These are phyloP conservation scores for Suhomyces xylopsoci DNA, from an alignment of 805 yeast genomes.

Conservation along the genomic window DNA sequence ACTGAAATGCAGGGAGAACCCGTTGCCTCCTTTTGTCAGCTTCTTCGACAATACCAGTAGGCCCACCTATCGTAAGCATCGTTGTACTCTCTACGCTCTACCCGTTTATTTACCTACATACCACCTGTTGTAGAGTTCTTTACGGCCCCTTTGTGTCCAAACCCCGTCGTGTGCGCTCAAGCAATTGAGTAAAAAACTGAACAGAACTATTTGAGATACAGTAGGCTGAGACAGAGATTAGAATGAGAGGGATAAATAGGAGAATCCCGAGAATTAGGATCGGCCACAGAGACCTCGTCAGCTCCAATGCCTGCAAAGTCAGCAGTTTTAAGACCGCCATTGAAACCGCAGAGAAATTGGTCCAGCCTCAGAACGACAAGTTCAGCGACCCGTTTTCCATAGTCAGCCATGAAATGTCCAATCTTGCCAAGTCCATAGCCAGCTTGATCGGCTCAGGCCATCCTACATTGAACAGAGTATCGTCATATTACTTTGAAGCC, in stretches of 20 bases:
- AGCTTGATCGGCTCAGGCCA: constrained; percentile 87
- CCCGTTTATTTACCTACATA: neutral
- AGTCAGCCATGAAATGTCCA: constrained; percentile 91
- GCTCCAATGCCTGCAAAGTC: neutral
- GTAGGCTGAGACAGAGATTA: neutral
- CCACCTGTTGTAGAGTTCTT: too few relatives aligned
- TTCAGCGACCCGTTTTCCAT: constrained; percentile 83
- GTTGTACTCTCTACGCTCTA: neutral
- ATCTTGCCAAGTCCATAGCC: constrained; percentile 83
- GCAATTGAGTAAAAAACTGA: neutral
- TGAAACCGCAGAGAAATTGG: constrained; percentile 69
- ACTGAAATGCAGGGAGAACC: too few relatives aligned
- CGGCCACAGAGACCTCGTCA: neutral
- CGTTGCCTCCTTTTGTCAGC: too few relatives aligned
- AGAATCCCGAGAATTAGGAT: neutral
- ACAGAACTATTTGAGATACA: neutral
- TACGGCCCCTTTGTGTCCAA: neutral
- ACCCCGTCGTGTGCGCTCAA: constrained; percentile 1
- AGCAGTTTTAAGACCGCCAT: constrained; percentile 50
- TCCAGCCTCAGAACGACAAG: constrained; percentile 51
- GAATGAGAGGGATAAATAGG: neutral
- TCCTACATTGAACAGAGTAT: constrained; percentile 85
- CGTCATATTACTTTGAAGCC: constrained; percentile 92
- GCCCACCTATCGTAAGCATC: neutral
- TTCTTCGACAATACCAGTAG: neutral